phyloP scores from a whole-genome alignment of 805 yeast genomes.

The Zygosaccharomyces bailii region DNA sequence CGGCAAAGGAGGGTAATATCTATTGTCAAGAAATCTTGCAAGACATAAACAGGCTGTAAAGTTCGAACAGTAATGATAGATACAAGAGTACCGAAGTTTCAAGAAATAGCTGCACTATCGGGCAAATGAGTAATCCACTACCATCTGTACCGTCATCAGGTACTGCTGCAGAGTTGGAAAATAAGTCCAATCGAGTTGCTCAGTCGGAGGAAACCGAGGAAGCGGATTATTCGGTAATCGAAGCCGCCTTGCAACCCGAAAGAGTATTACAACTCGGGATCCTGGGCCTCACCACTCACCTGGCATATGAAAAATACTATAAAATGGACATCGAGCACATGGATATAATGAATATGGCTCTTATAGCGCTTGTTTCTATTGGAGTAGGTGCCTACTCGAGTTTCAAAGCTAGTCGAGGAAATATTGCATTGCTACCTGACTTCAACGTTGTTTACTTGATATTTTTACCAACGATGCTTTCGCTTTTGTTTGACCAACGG shows the following conservation, averaged over 20 bases:
- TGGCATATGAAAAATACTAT: conserved; percentile 19
- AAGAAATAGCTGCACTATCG: neutral
- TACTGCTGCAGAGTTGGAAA: neutral
- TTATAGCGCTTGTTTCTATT: conserved; percentile 22
- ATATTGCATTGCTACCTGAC: conserved; percentile 22
- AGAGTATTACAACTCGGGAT: conserved; percentile 28
- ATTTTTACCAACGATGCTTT: conserved; percentile 35
- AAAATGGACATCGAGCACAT: conserved; percentile 15
- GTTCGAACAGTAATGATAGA: neutral
- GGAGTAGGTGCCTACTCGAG: conserved; percentile 15
- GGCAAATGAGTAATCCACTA: neutral
- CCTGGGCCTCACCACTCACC: conserved; percentile 25
- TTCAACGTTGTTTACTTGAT: conserved; percentile 37
- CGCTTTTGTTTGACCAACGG: conserved; percentile 28
- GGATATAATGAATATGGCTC: conserved; percentile 19
- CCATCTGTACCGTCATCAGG: conserved; percentile 1
- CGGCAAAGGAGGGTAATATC: neutral
- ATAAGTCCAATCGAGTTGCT: neutral
- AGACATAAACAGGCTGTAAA: conserved; percentile 1
- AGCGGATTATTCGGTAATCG: conserved; percentile 15
- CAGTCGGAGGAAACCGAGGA: conserved; percentile 1
- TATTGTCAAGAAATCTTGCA: neutral
- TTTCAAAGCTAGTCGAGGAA: conserved; percentile 8
- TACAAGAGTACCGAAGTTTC: neutral
- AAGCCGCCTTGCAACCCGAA: conserved; percentile 21